Conservation (phyloP, 2,329 filamentous ascomycete species). For the Sporothrix humicola region DNA sequence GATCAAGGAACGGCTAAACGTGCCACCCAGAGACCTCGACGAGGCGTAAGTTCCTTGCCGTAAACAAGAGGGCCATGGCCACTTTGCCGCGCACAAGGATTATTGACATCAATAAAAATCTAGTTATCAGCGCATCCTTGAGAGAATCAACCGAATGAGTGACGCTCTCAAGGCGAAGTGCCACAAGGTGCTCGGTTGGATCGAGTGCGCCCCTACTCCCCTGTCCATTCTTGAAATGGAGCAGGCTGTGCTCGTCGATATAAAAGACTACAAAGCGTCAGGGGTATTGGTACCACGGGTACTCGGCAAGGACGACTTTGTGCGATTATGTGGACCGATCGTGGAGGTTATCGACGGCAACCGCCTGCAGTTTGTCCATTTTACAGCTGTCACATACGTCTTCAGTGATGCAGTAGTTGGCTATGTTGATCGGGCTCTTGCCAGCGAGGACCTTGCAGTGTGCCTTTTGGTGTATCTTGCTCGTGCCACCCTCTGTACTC, state of each 20-base stretch:
- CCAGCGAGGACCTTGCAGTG: background rate
- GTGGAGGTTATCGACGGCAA: background rate
- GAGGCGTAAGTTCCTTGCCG: background rate
- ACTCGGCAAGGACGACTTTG: background rate
- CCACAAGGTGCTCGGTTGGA: background rate
- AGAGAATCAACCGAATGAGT: background rate
- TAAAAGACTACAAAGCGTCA: background rate
- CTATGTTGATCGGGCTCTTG: background rate
- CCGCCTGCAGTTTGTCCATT: background rate
- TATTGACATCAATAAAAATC: no score
- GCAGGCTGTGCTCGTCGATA: background rate
- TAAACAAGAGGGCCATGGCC: no score
- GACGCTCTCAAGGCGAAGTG: background rate
- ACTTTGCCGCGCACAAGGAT: no score
- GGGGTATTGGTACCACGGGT: background rate
- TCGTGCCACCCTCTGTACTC: no score
- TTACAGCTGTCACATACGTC: background rate
- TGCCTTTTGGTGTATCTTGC: background rate
- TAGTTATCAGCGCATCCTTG: background rate
- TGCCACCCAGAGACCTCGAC: background rate
- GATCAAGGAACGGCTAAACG: background rate
- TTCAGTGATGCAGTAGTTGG: no score
- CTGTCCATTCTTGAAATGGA: background rate
- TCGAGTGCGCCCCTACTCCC: background rate
- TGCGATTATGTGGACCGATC: background rate